These are phyloP conservation scores for Jimgerdemannia flammicorona DNA, from an alignment of 192 early-diverging fungal genomes.

Conservation along the genomic window DNA sequence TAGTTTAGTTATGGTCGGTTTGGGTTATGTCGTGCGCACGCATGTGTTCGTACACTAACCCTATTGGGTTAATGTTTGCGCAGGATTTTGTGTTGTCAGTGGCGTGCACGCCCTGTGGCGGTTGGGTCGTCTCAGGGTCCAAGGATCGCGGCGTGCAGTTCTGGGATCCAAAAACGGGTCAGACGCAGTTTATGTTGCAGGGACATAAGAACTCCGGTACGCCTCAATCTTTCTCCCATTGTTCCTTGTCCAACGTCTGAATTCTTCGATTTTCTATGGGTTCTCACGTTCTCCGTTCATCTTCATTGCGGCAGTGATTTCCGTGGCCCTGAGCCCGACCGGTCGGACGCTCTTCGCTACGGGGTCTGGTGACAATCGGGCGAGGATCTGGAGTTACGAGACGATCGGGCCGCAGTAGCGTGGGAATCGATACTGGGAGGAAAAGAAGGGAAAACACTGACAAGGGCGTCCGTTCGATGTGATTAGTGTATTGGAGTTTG, in stretches of 20 bases:
- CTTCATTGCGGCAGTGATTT: constrained; percentile 65
- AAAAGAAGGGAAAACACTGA: not conserved
- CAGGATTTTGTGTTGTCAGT: constrained; percentile 98
- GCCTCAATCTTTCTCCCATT: not conserved
- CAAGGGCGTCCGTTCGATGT: too few relatives aligned
- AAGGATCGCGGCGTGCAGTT: constrained; percentile 94
- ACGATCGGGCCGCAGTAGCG: constrained; percentile 10
- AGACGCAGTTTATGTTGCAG: constrained; percentile 80
- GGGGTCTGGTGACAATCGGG: constrained; percentile 90
- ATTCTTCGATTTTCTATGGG: too few relatives aligned
- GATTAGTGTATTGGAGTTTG: too few relatives aligned
- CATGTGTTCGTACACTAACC: not conserved
- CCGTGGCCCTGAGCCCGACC: constrained; percentile 76
- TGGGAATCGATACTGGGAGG: not conserved
- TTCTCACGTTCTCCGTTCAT: constrained; percentile 1
- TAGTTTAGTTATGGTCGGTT: not conserved
- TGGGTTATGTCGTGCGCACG: not conserved
- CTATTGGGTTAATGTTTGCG: constrained; percentile 1
- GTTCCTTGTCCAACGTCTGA: constrained; percentile 1
- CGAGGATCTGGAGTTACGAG: constrained; percentile 88
- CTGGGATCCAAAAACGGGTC: constrained; percentile 79
- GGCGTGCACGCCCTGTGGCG: constrained; percentile 74
- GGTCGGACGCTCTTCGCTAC: constrained; percentile 89
- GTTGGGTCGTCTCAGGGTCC: constrained; percentile 90
- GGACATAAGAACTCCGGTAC: constrained; percentile 97